Evolutionary conservation across 371 early-diverging fungal species (phyloP), one percentile per base, ranked within the genome.

Genomic region (Mortierella sp.): DNA sequence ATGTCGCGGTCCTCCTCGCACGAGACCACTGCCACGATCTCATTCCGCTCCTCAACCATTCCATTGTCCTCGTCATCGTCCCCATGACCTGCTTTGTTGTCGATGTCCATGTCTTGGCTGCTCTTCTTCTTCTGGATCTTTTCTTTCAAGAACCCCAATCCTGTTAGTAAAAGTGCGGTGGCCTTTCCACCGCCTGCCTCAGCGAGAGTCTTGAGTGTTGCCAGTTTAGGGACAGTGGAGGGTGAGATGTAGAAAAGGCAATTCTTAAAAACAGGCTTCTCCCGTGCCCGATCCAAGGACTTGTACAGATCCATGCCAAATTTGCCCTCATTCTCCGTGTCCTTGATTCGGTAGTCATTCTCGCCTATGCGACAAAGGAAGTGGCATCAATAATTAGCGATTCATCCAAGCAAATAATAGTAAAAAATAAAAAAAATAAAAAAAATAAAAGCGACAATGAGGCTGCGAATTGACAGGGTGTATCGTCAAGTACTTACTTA

Each of bases 161-260:
- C 76, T 4, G 70, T 64, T 3, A 60, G 69, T 24, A 76, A 49
- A 14, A 76, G 56, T 21, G 70, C 52, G 2, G 60, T 28, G 24
- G 70, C 56, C 46, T 64, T 69, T 11, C 76, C 76, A 19, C 76
- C 76, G 15, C 76, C 76, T 30, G 64, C 64, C 42, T 76, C 76
- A 2, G 69, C 49, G 24, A 76, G 39, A 0, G 52, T 19, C 43
- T 64, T 69, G 24, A 76, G 70, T n/a, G 46, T 31, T 1, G 65
- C 58, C 44, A 60, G 52, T 23, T 76, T 70, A 23, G 70, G 63
- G 0, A 39, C 32, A 6, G 60, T 56, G 12, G 69, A 69, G 2
- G 76, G 76, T 0, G 76, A 69, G 15, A 76, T 44, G 26, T 76
- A 76, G 32, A 76, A 61, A 17, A 64, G 42, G 23, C 64, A 70